phyloP scores from a whole-genome alignment of 495 filamentous ascomycete genomes.

The Neurospora sp. region DNA sequence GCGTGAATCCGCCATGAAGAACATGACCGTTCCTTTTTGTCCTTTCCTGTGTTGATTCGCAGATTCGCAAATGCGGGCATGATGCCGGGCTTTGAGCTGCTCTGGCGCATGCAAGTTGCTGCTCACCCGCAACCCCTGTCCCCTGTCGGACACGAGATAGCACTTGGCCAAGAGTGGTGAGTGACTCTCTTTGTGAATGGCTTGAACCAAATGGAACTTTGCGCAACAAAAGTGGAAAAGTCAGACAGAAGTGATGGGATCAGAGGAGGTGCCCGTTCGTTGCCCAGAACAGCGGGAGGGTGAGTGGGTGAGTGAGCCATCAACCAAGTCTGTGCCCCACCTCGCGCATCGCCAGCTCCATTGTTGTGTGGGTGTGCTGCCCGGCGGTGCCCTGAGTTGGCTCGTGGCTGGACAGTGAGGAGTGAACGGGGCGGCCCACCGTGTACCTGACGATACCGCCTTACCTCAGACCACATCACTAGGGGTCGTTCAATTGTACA shows the following conservation, averaged over 20 bases:
- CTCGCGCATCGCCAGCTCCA: not conserved
- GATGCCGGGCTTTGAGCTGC: not conserved
- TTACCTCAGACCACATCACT: not conserved
- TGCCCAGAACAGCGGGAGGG: not conserved
- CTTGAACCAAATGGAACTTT: not conserved
- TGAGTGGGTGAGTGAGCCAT: not conserved
- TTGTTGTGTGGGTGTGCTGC: not conserved
- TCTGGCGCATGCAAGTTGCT: slow-evolving; percentile 14
- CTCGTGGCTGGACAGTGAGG: not conserved
- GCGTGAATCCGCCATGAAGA: not conserved
- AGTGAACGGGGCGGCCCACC: not conserved
- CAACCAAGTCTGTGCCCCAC: not conserved
- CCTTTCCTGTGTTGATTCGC: not conserved
- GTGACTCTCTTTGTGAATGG: slow-evolving; percentile 8
- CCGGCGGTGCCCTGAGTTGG: not conserved
- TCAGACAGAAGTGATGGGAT: not conserved
- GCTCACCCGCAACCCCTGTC: slow-evolving; percentile 35
- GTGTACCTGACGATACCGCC: not conserved
- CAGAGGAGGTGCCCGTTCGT: not conserved
- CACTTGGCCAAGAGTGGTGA: slow-evolving; percentile 6
- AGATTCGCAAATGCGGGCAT: not conserved
- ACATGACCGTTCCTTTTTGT: not conserved
- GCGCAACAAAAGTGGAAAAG: not conserved
- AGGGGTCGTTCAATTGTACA: not conserved
- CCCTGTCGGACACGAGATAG: slow-evolving; percentile 25